Evolutionary conservation across 441 rosid genomes (phyloP).

Genomic region (Jatropha multifida): DNA sequence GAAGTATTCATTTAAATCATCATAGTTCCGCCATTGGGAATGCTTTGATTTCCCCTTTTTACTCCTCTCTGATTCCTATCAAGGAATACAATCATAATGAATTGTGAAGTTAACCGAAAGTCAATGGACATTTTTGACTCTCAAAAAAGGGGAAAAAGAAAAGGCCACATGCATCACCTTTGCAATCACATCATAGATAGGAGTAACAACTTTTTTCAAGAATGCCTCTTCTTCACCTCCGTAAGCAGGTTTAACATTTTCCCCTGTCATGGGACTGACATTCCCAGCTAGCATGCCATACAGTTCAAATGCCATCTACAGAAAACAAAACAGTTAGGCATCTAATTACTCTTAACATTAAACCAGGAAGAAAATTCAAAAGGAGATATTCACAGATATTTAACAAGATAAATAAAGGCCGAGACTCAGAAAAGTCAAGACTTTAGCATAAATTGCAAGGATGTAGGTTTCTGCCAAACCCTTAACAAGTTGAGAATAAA

Average conservation of each 20-base stretch:
- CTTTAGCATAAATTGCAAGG: background rate
- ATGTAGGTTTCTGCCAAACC: background rate
- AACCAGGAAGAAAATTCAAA: background rate
- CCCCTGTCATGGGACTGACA: conserved; percentile 97
- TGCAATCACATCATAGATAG: conserved; percentile 79
- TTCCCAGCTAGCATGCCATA: conserved; percentile 97
- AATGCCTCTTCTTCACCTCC: conserved; percentile 98
- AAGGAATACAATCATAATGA: conserved; percentile 13
- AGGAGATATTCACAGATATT: background rate
- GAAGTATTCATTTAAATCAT: conserved; percentile 95
- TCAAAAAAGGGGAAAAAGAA: conserved; percentile 1
- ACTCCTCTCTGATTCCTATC: conserved; percentile 87
- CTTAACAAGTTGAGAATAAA: background rate
- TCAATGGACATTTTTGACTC: background rate
- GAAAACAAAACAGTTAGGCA: conserved; percentile 18
- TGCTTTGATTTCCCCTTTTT: conserved; percentile 88
- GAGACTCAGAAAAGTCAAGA: background rate
- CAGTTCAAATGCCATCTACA: conserved; percentile 96
- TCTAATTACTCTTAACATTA: conserved; percentile 5
- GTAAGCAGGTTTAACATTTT: conserved; percentile 92
- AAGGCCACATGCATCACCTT: conserved; percentile 40
- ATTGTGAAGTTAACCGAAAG: conserved; percentile 14
- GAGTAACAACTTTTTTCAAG: conserved; percentile 85
- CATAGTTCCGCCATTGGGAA: conserved; percentile 99
- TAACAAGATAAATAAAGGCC: background rate